Percentiles rank a stretch among this genome's conserved stretches.
phyloP scores from a whole-genome alignment of 768 basidiomycete genomes.

The Asterophora parasitica region DNA sequence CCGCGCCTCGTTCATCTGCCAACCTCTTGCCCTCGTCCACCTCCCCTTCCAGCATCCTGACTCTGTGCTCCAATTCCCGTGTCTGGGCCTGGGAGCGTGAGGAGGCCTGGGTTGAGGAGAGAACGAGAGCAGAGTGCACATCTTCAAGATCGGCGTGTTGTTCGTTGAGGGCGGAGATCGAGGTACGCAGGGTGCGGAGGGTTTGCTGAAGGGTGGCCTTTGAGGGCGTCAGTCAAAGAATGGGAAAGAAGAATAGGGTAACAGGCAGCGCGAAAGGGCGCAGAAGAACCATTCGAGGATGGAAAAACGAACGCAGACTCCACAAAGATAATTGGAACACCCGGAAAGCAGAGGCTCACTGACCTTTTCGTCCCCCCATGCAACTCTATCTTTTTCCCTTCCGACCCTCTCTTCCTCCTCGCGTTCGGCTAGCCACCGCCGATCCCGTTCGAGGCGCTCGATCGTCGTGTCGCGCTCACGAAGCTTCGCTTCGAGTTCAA shows the following conservation, averaged over 20 bases:
- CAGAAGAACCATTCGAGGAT: too few species aligned
- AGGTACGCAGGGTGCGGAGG: slow-evolving; percentile 44
- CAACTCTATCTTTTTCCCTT: slow-evolving; percentile 52
- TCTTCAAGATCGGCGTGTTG: slow-evolving; percentile 61
- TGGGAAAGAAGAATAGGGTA: too few species aligned
- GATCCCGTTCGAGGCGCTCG: slow-evolving; percentile 65
- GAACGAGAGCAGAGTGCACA: slow-evolving; percentile 42
- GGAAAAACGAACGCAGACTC: too few species aligned
- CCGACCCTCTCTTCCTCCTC: slow-evolving; percentile 67
- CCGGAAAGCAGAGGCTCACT: slow-evolving; percentile 10
- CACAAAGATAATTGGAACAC: too few species aligned
- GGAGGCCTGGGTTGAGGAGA: slow-evolving; percentile 44
- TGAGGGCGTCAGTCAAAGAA: neutral
- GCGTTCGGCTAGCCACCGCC: slow-evolving; percentile 62
- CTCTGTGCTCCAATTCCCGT: slow-evolving; percentile 34
- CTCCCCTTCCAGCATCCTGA: slow-evolving; percentile 43
- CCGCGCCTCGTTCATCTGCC: slow-evolving; percentile 40
- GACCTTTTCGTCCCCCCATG: slow-evolving; percentile 59
- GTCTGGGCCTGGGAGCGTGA: slow-evolving; percentile 45
- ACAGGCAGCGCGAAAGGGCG: too few species aligned
- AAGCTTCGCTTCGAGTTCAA: slow-evolving; percentile 64
- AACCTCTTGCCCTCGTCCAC: slow-evolving; percentile 41
- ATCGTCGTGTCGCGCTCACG: slow-evolving; percentile 59
- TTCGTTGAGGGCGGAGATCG: slow-evolving; percentile 47
- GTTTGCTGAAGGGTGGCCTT: slow-evolving; percentile 35